Evolutionary conservation across 2,329 filamentous ascomycete species (phyloP).

Genomic region (Chrysosphaeria jannelii): DNA sequence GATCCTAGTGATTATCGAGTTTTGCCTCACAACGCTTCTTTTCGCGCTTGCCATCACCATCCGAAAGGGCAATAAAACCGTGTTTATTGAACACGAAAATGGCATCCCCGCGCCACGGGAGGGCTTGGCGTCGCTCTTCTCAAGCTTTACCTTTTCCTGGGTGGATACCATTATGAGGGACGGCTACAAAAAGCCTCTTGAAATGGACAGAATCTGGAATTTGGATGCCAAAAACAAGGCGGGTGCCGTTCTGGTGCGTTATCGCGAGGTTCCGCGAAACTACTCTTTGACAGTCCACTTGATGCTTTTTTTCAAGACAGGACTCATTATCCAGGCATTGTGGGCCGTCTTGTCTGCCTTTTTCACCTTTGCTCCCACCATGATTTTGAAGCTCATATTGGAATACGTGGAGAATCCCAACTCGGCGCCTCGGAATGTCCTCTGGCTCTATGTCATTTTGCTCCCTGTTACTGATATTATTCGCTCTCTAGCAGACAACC

Average conservation of each 20-base stretch:
- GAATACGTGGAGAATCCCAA: slow-evolving; percentile 75
- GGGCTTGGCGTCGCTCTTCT: slow-evolving; percentile 65
- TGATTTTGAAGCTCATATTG: slow-evolving; percentile 71
- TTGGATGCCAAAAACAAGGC: slow-evolving; percentile 70
- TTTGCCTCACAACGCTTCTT: slow-evolving; percentile 42
- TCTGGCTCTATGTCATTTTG: slow-evolving; percentile 86
- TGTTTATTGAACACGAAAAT: slow-evolving; percentile 68
- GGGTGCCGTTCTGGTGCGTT: slow-evolving; percentile 46
- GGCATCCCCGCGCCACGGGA: slow-evolving; percentile 67
- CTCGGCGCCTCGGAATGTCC: slow-evolving; percentile 48
- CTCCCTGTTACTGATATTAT: slow-evolving; percentile 59
- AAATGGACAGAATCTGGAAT: slow-evolving; percentile 78
- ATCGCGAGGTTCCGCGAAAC: slow-evolving; percentile 63
- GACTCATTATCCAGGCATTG: slow-evolving; percentile 43
- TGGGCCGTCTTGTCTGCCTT: slow-evolving; percentile 57
- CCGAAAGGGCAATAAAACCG: slow-evolving; percentile 71
- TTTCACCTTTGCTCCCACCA: slow-evolving; percentile 72
- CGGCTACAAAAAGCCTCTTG: slow-evolving; percentile 60
- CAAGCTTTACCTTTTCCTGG: slow-evolving; percentile 69
- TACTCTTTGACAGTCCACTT: slow-evolving; percentile 52
- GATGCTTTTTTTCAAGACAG: slow-evolving; percentile 52
- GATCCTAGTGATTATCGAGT: slow-evolving; percentile 40
- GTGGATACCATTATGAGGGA: slow-evolving; percentile 68
- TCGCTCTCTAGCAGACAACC: slow-evolving; percentile 56
- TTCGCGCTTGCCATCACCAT: slow-evolving; percentile 50